Percentiles rank a stretch among this genome's conserved stretches.
phyloP scores from a whole-genome alignment of 2,329 filamentous ascomycete genomes.

The Neonectria faginata region DNA sequence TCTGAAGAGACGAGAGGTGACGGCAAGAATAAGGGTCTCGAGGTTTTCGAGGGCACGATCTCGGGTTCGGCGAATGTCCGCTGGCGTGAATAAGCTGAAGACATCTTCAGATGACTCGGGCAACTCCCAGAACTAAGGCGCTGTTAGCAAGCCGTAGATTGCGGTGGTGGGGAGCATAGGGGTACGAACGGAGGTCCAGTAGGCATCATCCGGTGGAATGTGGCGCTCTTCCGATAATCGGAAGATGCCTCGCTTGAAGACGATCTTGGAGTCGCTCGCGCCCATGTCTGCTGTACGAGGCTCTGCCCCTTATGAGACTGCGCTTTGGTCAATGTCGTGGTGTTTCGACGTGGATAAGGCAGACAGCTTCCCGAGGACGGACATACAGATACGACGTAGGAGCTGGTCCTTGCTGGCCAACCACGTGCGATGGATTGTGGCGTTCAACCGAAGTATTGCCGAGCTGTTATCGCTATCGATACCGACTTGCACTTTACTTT shows the following conservation, averaged over 20 bases:
- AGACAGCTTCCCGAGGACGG: conserved; percentile 10
- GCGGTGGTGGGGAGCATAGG: conserved; percentile 22
- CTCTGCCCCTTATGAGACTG: conserved; percentile 31
- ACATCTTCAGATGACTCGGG: conserved; percentile 96
- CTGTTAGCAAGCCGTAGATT: conserved; percentile 38
- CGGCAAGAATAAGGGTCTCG: conserved; percentile 85
- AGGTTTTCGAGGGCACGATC: conserved; percentile 88
- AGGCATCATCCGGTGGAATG: conserved; percentile 88
- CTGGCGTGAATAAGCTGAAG: conserved; percentile 92
- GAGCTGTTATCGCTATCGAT: conserved; percentile 21
- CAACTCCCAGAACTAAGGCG: conserved; percentile 89
- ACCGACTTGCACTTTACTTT: conserved; percentile 23
- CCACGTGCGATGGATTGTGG: conserved; percentile 29
- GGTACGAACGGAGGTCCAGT: conserved; percentile 88
- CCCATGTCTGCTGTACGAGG: conserved; percentile 73
- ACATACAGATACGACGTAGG: conserved; percentile 8
- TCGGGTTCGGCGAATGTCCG: conserved; percentile 87
- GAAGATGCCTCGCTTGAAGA: conserved; percentile 99
- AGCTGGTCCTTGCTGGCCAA: conserved; percentile 22
- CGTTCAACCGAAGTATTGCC: conserved; percentile 20
- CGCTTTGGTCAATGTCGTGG: conserved; percentile 32
- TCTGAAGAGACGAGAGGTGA: conserved; percentile 84
- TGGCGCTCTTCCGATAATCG: conserved; percentile 90
- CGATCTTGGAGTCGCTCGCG: conserved; percentile 97
- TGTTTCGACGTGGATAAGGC: conserved; percentile 31